Conservation (phyloP, 2,329 filamentous ascomycete genomes). For the Cephalotrichum gorgonifer region DNA sequence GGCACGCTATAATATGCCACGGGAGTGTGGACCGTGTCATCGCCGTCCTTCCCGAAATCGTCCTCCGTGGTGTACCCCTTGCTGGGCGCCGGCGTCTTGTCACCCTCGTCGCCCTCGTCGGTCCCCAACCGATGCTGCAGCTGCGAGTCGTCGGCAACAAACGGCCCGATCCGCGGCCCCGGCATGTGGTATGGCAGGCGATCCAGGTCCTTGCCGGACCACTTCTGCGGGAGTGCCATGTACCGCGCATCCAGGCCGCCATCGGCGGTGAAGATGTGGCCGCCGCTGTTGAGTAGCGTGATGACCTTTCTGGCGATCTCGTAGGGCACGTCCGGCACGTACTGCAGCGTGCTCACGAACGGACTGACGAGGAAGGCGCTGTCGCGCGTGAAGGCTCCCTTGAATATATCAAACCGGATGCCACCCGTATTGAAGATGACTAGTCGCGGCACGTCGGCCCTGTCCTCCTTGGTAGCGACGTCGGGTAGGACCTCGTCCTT, state of each 20-base stretch:
- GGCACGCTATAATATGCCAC: conserved; percentile 70
- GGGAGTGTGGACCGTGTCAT: conserved; percentile 74
- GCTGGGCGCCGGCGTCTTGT: conserved; percentile 31
- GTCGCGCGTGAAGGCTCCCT: conserved; percentile 82
- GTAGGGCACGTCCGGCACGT: conserved; percentile 74
- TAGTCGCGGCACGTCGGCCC: conserved; percentile 53
- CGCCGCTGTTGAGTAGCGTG: conserved; percentile 44
- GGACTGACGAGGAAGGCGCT: conserved; percentile 79
- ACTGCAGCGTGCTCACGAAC: conserved; percentile 70
- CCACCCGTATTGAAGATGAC: conserved; percentile 82
- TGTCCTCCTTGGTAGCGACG: conserved; percentile 45
- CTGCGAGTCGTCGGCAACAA: conserved; percentile 10
- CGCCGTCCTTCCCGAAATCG: conserved; percentile 72
- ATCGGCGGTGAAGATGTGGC: conserved; percentile 34
- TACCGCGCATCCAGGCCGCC: conserved; percentile 29
- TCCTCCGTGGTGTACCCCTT: conserved; percentile 82
- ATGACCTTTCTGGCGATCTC: conserved; percentile 59
- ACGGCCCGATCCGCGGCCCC: conserved; percentile 20
- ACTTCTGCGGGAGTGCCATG: conserved; percentile 39
- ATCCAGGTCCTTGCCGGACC: conserved; percentile 12
- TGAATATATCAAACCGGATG: conserved; percentile 91
- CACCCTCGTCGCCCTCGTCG: conserved; percentile 9
- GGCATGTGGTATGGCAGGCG: background rate
- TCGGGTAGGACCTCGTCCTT: conserved; percentile 64
- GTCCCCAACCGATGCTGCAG: conserved; percentile 20